A percentile compares a stretch with the other conserved stretches of the same genome.
These are phyloP conservation scores for Neofusicoccum parvum DNA, from an alignment of 2,329 filamentous ascomycete genomes.

Conservation along the genomic window DNA sequence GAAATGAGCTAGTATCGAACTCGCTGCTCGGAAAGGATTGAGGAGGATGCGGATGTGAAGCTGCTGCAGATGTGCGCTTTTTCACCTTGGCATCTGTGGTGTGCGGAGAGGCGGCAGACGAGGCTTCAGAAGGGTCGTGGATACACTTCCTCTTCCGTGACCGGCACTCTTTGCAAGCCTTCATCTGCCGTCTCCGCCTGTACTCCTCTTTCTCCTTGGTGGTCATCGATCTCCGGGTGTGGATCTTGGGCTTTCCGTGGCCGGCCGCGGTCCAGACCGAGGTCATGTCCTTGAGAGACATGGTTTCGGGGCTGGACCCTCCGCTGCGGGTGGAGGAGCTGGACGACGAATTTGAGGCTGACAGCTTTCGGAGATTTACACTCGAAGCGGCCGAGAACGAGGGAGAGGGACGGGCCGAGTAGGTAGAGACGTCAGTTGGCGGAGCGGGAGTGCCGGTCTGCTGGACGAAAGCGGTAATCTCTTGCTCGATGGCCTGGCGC, in stretches of 20 bases:
- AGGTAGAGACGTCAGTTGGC: not conserved
- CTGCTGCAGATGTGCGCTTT: slow-evolving; percentile 3
- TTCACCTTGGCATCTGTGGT: slow-evolving; percentile 14
- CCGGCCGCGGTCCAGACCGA: slow-evolving; percentile 18
- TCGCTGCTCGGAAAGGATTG: slow-evolving; percentile 16
- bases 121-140: slow-evolving; percentile 16
- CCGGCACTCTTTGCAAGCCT: slow-evolving; percentile 21
- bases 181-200: slow-evolving; percentile 20
- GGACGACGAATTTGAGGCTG: slow-evolving; percentile 15
- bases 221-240: slow-evolving; percentile 22
- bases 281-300: slow-evolving; percentile 23
- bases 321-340: slow-evolving; percentile 4
- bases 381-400: slow-evolving; percentile 3
- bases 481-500: slow-evolving; percentile 19
- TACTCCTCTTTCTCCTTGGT: slow-evolving; percentile 23
- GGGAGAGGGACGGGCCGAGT: slow-evolving; percentile 5
- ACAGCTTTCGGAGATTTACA: slow-evolving; percentile 7
- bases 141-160: slow-evolving; percentile 20
- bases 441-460: slow-evolving; percentile 4
- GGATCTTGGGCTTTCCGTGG: slow-evolving; percentile 20
- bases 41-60: slow-evolving; percentile 14
- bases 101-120: slow-evolving; percentile 15
- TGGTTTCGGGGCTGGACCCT: slow-evolving; percentile 18
- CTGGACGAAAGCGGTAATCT: slow-evolving; percentile 19
- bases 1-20: slow-evolving; percentile 1